These are phyloP conservation scores for Microascus cirrosus DNA, from an alignment of 2,329 filamentous ascomycete species.

Conservation along the genomic window DNA sequence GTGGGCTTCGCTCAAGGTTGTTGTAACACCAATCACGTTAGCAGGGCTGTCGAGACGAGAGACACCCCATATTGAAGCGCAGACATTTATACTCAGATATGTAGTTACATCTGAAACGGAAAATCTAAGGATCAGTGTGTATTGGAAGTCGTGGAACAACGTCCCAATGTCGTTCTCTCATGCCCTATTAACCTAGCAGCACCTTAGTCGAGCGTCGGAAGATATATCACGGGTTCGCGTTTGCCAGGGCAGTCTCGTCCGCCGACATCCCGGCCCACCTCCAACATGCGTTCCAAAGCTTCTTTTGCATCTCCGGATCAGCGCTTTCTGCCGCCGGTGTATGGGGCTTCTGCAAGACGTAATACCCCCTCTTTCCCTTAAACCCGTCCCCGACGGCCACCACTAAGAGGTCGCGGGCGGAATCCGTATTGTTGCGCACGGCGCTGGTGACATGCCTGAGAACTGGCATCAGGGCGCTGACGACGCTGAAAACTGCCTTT, in stretches of 20 bases:
- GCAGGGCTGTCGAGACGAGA: no score
- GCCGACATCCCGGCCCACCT: not conserved
- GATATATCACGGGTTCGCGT: not conserved
- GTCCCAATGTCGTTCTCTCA: no score
- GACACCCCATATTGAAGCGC: no score
- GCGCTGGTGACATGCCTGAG: not conserved
- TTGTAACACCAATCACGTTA: no score
- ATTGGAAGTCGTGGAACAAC: no score
- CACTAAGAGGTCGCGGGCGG: not conserved
- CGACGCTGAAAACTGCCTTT: not conserved
- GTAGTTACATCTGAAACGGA: no score
- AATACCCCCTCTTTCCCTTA: slow-evolving; percentile 2
- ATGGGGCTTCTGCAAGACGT: not conserved
- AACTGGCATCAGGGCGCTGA: not conserved
- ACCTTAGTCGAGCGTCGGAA: not conserved
- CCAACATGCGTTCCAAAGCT: slow-evolving; percentile 1
- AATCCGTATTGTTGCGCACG: not conserved
- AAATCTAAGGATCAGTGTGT: no score
- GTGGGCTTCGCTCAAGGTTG: no score
- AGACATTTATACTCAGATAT: no score
- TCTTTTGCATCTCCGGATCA: not conserved
- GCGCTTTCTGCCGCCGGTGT: not conserved
- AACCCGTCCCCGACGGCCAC: not conserved
- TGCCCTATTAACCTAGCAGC: no score
- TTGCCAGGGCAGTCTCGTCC: not conserved